Evolutionary conservation across 2,329 filamentous ascomycete species (phyloP).

Genomic region (Triangularia setosa): DNA sequence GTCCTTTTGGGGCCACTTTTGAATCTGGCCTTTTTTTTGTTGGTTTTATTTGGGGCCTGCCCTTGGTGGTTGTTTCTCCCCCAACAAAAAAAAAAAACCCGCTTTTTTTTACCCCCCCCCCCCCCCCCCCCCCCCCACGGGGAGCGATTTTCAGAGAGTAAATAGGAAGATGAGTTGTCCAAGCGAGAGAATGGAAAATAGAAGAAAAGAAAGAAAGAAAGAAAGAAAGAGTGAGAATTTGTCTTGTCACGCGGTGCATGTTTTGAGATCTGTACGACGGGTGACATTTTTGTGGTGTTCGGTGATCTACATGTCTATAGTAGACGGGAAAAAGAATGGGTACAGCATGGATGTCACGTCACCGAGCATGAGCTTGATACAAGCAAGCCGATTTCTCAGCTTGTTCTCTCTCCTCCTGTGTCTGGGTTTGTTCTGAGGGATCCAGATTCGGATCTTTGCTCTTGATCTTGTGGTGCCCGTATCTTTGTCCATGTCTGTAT

Average conservation of each 20-base stretch:
- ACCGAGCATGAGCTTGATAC: neutral
- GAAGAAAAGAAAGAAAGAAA: constrained; percentile 5
- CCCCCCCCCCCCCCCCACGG: constrained; percentile 10
- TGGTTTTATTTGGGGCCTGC: no score
- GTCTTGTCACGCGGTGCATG: constrained; percentile 5
- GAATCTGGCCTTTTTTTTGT: no score
- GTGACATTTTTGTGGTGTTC: neutral
- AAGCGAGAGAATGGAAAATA: no score
- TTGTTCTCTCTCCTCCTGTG: neutral
- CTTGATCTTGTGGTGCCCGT: neutral
- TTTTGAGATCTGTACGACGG: neutral
- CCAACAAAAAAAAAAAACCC: no score
- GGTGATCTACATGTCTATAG: neutral
- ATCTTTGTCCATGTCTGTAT: neutral
- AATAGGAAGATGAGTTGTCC: neutral
- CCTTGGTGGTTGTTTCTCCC: no score
- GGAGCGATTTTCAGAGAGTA: neutral
- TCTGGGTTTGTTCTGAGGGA: neutral
- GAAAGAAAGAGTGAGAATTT: neutral
- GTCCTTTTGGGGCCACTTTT: no score
- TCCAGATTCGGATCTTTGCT: neutral
- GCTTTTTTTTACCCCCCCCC: no score
- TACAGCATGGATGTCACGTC: neutral
- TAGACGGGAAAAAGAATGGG: neutral
- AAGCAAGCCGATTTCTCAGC: neutral